These are phyloP conservation scores for Malassezia equina DNA, from an alignment of 1,284 basidiomycete genomes.

Conservation along the genomic window DNA sequence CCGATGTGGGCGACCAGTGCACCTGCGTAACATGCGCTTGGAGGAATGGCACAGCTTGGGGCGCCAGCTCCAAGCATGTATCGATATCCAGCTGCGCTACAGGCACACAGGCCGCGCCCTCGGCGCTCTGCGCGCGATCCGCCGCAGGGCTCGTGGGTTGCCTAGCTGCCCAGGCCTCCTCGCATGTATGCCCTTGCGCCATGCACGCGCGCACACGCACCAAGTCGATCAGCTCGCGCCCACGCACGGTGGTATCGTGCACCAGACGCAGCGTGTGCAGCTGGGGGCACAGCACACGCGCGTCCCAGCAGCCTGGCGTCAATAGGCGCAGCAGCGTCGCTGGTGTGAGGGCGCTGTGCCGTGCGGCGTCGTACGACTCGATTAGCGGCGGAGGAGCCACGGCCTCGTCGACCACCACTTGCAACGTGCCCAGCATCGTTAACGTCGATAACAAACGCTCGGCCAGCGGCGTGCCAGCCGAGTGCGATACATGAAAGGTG, in stretches of 20 bases:
- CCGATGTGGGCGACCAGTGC: constrained; percentile 1
- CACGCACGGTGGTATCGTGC: constrained; percentile 5
- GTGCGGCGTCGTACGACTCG: not conserved
- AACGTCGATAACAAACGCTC: not conserved
- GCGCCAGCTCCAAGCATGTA: constrained; percentile 2
- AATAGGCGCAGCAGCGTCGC: constrained; percentile 6
- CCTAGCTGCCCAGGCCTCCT: not conserved
- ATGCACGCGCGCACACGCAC: constrained; percentile 7
- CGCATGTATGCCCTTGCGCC: not conserved
- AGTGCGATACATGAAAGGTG: not conserved
- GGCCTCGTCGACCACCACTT: constrained; percentile 7
- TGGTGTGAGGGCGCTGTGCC: not conserved
- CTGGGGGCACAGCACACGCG: constrained; percentile 3
- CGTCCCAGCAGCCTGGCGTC: not conserved
- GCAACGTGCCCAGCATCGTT: not conserved
- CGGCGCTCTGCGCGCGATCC: not conserved
- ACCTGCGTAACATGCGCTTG: constrained; percentile 2
- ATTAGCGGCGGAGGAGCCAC: not conserved
- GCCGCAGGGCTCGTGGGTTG: not conserved
- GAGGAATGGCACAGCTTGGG: not conserved
- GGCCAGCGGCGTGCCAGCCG: constrained; percentile 1
- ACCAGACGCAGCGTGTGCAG: not conserved
- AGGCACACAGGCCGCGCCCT: not conserved
- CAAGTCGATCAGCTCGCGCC: constrained; percentile 12
- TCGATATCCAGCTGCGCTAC: constrained; percentile 2